Evolutionary conservation across 352 stramenopile genomes (phyloP), one percentile per base, ranked within the genome.

Genomic region (Phytopythium helicoides): DNA sequence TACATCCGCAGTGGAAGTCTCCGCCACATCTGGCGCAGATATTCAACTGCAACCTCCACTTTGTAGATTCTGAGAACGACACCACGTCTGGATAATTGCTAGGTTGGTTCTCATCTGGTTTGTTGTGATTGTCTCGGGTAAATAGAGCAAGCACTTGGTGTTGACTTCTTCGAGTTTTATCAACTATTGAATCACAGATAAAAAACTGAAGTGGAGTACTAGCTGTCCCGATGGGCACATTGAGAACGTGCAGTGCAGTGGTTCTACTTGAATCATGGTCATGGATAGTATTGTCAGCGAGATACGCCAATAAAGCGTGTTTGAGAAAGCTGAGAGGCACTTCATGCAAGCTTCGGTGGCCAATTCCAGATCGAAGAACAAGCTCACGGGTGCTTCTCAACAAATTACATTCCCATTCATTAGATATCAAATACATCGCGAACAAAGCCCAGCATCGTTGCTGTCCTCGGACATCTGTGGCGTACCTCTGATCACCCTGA

Each of bases 321-420:
- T 82, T 84, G 19, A 84, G 35, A 15, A 55, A 22, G 12, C 36
- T 14, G 1, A 87, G 23, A 1, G 73, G 66, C n/a, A 72, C 16
- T 9, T 76, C 52, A 4, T 59, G 55, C 3, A 76, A 25, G 31
- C 52, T 42, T 31, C 65, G 54, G 6, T 35, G 33, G 1, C 46
- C 46, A 33, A 22, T 23, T 19, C 14, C n/a, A 14, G 33, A 42
- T 35, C 40, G 46, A 33, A 52, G 19, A 11, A 22, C 31, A 16
- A 52, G 46, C 46, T 52, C 26, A 2, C 28, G n/a, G 11, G 10
- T 22, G 5, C 34, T 34, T 2, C 44, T 51, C 28, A 33, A 10
- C 5, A 33, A 10, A 10, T 9, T 10, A 10, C 28, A 9, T 9
- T 33, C 28, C 28, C 28, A 33, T 33, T 33, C 28, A 33, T 33